A percentile compares a stretch with the other conserved stretches of the same genome.
Conservation (phyloP, 371 early-diverging fungal species). For the Syncephalis plumigaleata region DNA sequence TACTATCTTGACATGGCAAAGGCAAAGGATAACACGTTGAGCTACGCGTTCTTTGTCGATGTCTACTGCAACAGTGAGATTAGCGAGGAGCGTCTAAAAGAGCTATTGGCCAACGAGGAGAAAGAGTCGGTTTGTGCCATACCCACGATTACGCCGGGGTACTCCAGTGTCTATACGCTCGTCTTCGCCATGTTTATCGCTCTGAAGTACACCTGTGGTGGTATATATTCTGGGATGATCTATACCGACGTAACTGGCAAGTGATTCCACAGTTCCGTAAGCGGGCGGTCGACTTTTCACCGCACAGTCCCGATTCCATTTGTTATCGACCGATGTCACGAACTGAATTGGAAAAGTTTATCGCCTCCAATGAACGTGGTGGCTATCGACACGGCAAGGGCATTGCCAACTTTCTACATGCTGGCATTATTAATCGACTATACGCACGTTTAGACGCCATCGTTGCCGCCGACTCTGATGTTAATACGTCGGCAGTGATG, state of each 20-base stretch:
- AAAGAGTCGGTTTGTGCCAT: constrained; percentile 21
- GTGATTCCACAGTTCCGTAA: constrained; percentile 17
- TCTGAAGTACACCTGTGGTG: constrained; percentile 25
- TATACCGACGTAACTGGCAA: constrained; percentile 27
- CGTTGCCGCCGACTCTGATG: too few species aligned
- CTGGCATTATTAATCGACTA: constrained; percentile 25
- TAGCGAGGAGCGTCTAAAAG: constrained; percentile 18
- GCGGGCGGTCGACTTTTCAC: constrained; percentile 22
- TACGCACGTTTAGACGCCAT: constrained; percentile 18
- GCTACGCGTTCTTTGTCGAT: constrained; percentile 29
- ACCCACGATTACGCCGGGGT: constrained; percentile 16
- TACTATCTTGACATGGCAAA: constrained; percentile 20
- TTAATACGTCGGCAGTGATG: too few species aligned
- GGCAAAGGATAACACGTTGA: constrained; percentile 24
- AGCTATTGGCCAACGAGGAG: constrained; percentile 22
- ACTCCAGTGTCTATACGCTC: constrained; percentile 27
- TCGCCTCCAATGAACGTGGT: constrained; percentile 12
- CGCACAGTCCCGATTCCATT: constrained; percentile 28
- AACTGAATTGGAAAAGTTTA: constrained; percentile 22
- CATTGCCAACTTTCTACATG: constrained; percentile 20
- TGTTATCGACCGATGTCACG: constrained; percentile 34
- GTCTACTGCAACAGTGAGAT: constrained; percentile 22
- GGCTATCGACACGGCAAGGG: constrained; percentile 25
- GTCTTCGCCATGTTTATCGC: constrained; percentile 19
- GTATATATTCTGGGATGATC: constrained; percentile 45